These are phyloP conservation scores for Picocystis salinarum DNA, from an alignment of 139 green algal genomes.

Conservation along the genomic window DNA sequence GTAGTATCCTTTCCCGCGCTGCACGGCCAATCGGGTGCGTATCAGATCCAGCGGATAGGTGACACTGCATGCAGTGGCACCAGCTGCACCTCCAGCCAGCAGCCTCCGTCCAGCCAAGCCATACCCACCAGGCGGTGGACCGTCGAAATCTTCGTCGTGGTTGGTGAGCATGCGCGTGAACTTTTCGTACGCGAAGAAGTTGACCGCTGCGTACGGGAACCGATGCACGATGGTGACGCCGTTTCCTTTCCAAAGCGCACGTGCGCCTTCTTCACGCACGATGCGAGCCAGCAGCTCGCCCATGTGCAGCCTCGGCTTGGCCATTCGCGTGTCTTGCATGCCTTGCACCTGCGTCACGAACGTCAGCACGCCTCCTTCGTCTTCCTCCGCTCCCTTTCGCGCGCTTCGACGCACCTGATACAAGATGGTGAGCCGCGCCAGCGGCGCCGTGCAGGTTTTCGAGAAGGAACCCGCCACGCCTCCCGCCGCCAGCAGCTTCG, in stretches of 20 bases:
- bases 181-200: constrained; percentile 84
- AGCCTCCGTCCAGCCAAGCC: constrained; percentile 34
- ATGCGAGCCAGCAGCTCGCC: constrained; percentile 22
- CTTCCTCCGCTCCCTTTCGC: too few relatives aligned
- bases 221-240: constrained; percentile 77
- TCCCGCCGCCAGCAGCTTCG: constrained; percentile 47
- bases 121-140: too few relatives aligned
- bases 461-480: constrained; percentile 71
- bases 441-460: constrained; percentile 70
- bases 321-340: not conserved
- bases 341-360: constrained; percentile 11
- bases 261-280: constrained; percentile 44
- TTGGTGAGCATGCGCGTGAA: too few relatives aligned
- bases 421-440: constrained; percentile 83
- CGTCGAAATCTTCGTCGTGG: too few relatives aligned
- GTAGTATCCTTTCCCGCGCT: constrained; percentile 37
- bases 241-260: constrained; percentile 84
- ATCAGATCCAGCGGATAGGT: constrained; percentile 86
- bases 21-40: constrained; percentile 62
- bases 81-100: constrained; percentile 44
- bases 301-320: not conserved
- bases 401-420: constrained; percentile 74
- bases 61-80: constrained; percentile 60
- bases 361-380: too few relatives aligned
- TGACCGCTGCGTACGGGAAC: constrained; percentile 84